Evolutionary conservation across 441 rosid genomes (phyloP), one percentile per base, ranked within the genome.

Genomic region (Brassica balearica): DNA sequence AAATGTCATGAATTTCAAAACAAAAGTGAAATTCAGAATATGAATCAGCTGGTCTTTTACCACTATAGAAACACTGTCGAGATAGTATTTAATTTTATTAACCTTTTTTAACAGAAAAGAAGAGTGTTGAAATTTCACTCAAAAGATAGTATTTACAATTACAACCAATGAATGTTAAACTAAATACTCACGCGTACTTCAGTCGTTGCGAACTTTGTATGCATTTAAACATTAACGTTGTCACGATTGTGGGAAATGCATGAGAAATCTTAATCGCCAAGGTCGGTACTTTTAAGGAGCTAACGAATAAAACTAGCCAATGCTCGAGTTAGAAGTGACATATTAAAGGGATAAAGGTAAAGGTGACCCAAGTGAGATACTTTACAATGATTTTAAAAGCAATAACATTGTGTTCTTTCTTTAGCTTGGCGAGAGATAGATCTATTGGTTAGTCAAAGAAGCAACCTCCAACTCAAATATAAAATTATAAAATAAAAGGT

Each of bases 301-400:
- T 59, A 19, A 41, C 46, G 41, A 9, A 38, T 38, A 38, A 38
- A 38, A 38, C 46, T 38, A 38, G 36, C 53, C 46, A 62, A 36
- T 61, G 65, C 15, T 56, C 22, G 41, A 34, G 41, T 34, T 34
- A 34, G 41, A 34, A 34, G 41, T 34, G 41, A 32, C 3, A 46
- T 6, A 20, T 15, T 25, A 65, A 58, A 75, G 48, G 36, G 74
- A 23, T 29, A 72, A 77, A 72, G 61, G 65, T 9, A 80, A 64
- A 62, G 61, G 19, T 41, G 58, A 72, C 80, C 78, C 71, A 75
- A 75, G 60, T 73, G 72, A 77, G 89, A 87, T 82, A 77, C 86
- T 81, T 69, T 55, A 90, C 85, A 87, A 87, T 88, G 87, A 86
- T 90, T 73, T 15, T 87, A 84, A 85, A 75, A 82, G 87, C 86